Conservation (phyloP, 371 early-diverging fungal species). For the Mucor velutinosus region DNA sequence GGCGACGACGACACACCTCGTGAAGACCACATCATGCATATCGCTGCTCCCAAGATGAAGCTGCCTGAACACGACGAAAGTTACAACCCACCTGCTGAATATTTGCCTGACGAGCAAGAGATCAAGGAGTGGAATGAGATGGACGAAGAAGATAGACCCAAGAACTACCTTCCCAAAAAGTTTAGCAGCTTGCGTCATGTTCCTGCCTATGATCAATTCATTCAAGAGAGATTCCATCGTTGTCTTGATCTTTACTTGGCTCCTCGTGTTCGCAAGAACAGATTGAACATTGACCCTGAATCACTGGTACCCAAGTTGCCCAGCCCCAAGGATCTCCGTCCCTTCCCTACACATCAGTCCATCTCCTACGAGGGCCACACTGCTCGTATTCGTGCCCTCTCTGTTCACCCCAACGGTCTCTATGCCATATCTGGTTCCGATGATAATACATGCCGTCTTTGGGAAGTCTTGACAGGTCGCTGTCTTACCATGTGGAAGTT, state of each 20-base stretch:
- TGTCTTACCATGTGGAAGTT: slow-evolving; percentile 79
- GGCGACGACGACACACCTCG: slow-evolving; percentile 63
- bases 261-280: slow-evolving; percentile 88
- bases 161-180: slow-evolving; percentile 86
- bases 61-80: slow-evolving; percentile 93
- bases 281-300: slow-evolving; percentile 89
- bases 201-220: slow-evolving; percentile 83
- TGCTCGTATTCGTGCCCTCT: slow-evolving; percentile 76
- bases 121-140: slow-evolving; percentile 72
- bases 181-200: slow-evolving; percentile 80
- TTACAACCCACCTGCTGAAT: slow-evolving; percentile 98
- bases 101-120: slow-evolving; percentile 85
- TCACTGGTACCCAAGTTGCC: slow-evolving; percentile 95
- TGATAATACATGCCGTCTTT: slow-evolving; percentile 84
- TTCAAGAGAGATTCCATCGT: slow-evolving; percentile 94
- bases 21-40: slow-evolving; percentile 74
- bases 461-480: slow-evolving; percentile 92
- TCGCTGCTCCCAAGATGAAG: slow-evolving; percentile 90
- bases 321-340: slow-evolving; percentile 91
- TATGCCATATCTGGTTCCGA: slow-evolving; percentile 90
- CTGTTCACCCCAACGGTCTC: slow-evolving; percentile 90
- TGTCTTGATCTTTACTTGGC: slow-evolving; percentile 96
- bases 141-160: slow-evolving; percentile 81
- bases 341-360: slow-evolving; percentile 87
- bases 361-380: slow-evolving; percentile 84